phyloP scores from a whole-genome alignment of 148 eudicot species.

The Nepenthes gracilis region DNA sequence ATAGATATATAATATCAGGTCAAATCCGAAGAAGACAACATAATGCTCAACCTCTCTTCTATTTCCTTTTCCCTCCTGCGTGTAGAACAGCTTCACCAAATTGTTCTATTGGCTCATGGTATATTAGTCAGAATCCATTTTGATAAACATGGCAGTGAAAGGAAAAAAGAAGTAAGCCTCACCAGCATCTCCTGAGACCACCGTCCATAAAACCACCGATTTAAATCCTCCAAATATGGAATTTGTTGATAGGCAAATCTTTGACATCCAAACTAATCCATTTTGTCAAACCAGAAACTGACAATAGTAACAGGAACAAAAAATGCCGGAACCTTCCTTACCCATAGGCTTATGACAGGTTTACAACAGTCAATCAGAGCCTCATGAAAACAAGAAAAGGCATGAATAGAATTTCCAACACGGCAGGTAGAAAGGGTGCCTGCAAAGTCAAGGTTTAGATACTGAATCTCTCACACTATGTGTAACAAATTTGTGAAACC shows the following conservation, averaged over 20 bases:
- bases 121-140: no score
- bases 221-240: no score
- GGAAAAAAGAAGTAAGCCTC: no score
- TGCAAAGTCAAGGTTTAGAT: slow-evolving; percentile 10
- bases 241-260: no score
- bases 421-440: slow-evolving; percentile 2
- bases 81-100: no score
- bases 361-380: neutral
- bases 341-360: slow-evolving; percentile 12
- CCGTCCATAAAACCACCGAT: no score
- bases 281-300: neutral
- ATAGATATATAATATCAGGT: neutral
- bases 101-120: no score
- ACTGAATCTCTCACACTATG: slow-evolving; percentile 5
- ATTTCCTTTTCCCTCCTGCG: neutral
- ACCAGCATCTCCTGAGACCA: no score
- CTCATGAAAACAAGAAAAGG: no score
- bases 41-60: neutral
- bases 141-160: no score
- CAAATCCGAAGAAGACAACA: neutral
- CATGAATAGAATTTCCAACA: neutral
- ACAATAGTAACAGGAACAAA: slow-evolving; percentile 2
- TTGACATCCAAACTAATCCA: no score
- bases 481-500: slow-evolving; percentile 2
- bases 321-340: slow-evolving; percentile 4